Percentiles rank a stretch among this genome's conserved stretches.
phyloP scores from a whole-genome alignment of 208 protist species.

The Crithidia brevicula region DNA sequence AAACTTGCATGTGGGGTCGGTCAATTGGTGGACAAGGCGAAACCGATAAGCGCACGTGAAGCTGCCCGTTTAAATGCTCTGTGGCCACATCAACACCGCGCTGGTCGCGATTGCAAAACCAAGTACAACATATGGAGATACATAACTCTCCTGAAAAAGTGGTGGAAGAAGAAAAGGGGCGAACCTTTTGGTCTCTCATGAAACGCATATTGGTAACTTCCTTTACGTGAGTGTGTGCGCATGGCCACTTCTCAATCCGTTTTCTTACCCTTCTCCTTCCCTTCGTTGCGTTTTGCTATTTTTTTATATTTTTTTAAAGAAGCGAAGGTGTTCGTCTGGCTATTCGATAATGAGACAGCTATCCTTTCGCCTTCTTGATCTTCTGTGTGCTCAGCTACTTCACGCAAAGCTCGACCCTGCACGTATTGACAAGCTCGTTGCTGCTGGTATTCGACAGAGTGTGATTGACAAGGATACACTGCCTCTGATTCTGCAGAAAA shows the following conservation, averaged over 20 bases:
- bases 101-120: too few relatives aligned
- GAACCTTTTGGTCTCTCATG: too few relatives aligned
- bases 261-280: background rate
- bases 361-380: constrained; percentile 48
- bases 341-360: constrained; percentile 37
- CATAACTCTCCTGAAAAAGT: too few relatives aligned
- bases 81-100: too few relatives aligned
- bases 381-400: constrained; percentile 56
- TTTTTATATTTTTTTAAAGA: background rate
- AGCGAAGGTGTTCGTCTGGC: background rate
- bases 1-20: too few relatives aligned
- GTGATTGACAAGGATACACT: constrained; percentile 71
- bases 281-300: background rate
- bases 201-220: too few relatives aligned
- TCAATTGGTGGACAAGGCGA: too few relatives aligned
- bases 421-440: constrained; percentile 48
- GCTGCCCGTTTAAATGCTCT: too few relatives aligned
- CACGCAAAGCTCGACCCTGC: constrained; percentile 29
- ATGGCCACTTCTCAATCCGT: background rate
- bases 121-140: too few relatives aligned
- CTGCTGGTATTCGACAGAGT: constrained; percentile 58
- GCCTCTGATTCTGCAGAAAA: constrained; percentile 70
- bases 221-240: too few relatives aligned
- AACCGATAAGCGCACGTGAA: too few relatives aligned
- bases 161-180: too few relatives aligned